A percentile compares a stretch with the other conserved stretches of the same genome.
These are phyloP conservation scores for Lentinula raphanica DNA, from an alignment of 768 basidiomycete genomes.

Conservation along the genomic window DNA sequence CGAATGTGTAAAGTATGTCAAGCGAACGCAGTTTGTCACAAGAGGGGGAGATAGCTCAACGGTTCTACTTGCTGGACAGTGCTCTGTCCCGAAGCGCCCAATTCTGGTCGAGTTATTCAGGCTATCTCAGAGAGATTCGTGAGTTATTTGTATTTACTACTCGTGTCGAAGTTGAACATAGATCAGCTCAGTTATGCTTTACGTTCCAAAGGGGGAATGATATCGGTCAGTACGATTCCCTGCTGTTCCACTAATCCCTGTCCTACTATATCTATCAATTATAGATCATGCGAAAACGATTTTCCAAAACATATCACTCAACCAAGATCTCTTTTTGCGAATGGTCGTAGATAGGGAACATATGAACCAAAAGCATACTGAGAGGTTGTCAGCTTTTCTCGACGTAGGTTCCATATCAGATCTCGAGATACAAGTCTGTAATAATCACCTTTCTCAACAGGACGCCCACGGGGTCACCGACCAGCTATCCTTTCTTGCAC, in stretches of 20 bases:
- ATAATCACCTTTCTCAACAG: constrained; percentile 2
- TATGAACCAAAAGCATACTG: constrained; percentile 19
- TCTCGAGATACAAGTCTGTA: too few species aligned
- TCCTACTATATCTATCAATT: background rate
- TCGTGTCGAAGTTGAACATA: background rate
- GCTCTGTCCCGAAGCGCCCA: constrained; percentile 75
- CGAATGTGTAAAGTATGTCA: constrained; percentile 47
- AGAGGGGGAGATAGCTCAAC: background rate
- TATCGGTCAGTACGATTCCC: constrained; percentile 43
- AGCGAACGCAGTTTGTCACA: background rate
- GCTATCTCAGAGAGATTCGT: constrained; percentile 77
- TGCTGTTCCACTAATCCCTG: background rate
- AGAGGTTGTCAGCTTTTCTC: constrained; percentile 24
- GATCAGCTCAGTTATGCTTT: constrained; percentile 67
- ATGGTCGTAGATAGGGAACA: constrained; percentile 43
- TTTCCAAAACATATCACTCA: constrained; percentile 60
- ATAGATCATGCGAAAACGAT: constrained; percentile 62
- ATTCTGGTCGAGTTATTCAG: constrained; percentile 83
- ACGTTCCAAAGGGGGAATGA: constrained; percentile 72
- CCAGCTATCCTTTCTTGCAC: constrained; percentile 11
- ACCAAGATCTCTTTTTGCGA: constrained; percentile 47
- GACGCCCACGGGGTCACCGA: constrained; percentile 1
- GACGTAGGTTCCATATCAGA: constrained; percentile 21
- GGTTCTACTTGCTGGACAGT: constrained; percentile 26
- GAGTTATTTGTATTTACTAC: constrained; percentile 20